Base-by-base conservation (phyloP, 176 grass and related monocot genomes). In the Phoenix roebelenii region DNA sequence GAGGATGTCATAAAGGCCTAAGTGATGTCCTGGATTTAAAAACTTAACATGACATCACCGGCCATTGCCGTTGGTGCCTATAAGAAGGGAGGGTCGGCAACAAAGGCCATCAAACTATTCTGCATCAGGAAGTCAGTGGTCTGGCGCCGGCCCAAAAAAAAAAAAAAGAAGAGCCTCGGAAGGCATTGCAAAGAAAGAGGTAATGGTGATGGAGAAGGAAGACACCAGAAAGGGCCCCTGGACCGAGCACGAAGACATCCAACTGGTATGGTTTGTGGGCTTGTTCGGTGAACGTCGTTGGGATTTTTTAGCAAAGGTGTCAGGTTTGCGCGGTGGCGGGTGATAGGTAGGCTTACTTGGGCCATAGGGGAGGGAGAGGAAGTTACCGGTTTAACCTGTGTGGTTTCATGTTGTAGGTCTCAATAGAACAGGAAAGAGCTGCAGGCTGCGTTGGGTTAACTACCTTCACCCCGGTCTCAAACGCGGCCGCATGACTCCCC, bases 261-360 rank as follows among this genome's bases (percentile, higher is more conserved):
- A 92, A 87, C 87, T 97, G 87, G 93, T 97, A 92, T 97, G 93
- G 93, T 91, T 97, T 83, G 93, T 97, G 73, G 79, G 93, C 69
- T 88, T 97, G 93, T 88, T 97, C 79, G 93, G 93, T 62, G 87
- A 97, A 91, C 93, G 93, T 24, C 87, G 93, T 85, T 97, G 93
- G 93, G 93, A 97, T 88, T 92, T 88, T 72, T 97, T 97, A 88
- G 93, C 93, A 75, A 87, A 97, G 87, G 93, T 91, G 55, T 97
- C 93, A 97, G 93, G 93, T 97, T 97, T 91, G 93, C 77, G 93
- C 93, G 93, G 93, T 97, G 93, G 93, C 66, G 93, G 93, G 93
- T 86, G 87, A 79, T 48, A 50, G 63, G 7, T 58, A 16, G 30
- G 30, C 22, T 66, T 14, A 50, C 23, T 16, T 53, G 3, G 12